A percentile compares a stretch with the other conserved stretches of the same genome.
Conservation (phyloP, 2,329 filamentous ascomycete genomes). For the Colletotrichum higginsianum region DNA sequence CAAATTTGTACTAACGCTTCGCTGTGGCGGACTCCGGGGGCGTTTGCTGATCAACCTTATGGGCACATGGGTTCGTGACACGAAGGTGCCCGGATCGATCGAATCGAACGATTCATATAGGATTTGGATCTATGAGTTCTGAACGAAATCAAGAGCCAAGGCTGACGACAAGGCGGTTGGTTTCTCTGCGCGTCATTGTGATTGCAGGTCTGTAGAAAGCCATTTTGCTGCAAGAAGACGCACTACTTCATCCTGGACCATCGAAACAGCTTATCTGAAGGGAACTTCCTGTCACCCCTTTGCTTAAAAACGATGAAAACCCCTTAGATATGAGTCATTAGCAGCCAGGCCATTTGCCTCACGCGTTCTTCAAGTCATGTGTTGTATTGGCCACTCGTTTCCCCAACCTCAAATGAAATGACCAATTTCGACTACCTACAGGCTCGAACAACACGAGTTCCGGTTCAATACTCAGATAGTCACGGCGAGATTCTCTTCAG, state of each 20-base stretch:
- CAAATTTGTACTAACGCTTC: not conserved
- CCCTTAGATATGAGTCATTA: too few species aligned
- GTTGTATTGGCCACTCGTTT: not conserved
- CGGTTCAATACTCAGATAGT: slow-evolving; percentile 2
- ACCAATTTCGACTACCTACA: not conserved
- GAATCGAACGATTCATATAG: not conserved
- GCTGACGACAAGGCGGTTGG: too few species aligned
- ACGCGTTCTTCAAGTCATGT: not conserved
- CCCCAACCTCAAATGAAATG: not conserved
- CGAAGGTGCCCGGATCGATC: not conserved
- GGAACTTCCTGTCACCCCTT: not conserved
- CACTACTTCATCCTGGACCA: not conserved
- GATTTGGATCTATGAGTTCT: not conserved
- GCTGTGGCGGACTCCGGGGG: slow-evolving; percentile 8
- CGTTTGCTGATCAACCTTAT: not conserved
- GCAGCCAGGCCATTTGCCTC: not conserved
- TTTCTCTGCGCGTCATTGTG: too few species aligned
- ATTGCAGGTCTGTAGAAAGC: not conserved
- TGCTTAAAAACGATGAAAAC: not conserved
- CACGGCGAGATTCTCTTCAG: not conserved
- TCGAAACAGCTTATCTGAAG: not conserved
- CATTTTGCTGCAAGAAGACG: not conserved
- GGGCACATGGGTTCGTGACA: not conserved
- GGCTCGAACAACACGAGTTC: not conserved
- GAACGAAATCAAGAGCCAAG: not conserved